These are phyloP conservation scores for Chaetomiaceae sp. DNA, from an alignment of 2,329 filamentous ascomycete species.

Conservation along the genomic window DNA sequence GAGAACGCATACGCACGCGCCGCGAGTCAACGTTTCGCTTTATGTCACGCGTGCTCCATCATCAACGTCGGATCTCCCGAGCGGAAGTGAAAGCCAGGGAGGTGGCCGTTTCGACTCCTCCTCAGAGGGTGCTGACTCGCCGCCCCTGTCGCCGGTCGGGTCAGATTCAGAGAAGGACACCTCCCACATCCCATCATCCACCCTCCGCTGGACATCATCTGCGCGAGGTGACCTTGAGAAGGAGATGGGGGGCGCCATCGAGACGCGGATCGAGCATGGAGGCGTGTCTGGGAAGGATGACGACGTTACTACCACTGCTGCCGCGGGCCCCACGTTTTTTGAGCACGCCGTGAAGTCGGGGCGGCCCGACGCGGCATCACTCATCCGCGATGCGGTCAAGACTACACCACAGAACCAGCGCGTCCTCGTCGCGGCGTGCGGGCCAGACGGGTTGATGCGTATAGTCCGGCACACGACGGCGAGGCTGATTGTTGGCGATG, in stretches of 20 bases:
- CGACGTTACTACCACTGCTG: background rate
- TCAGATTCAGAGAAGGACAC: constrained; percentile 16
- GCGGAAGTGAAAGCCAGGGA: background rate
- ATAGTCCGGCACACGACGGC: constrained; percentile 42
- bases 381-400: constrained; percentile 36
- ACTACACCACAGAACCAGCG: constrained; percentile 33
- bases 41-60: constrained; percentile 33
- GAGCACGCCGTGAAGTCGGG: constrained; percentile 33
- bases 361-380: constrained; percentile 37
- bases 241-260: constrained; percentile 15
- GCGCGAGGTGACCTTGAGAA: constrained; percentile 23
- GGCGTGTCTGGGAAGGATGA: constrained; percentile 1
- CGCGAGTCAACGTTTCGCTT: constrained; percentile 35
- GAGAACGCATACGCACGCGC: constrained; percentile 35
- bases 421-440: constrained; percentile 45
- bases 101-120: constrained; percentile 13
- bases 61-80: constrained; percentile 4
- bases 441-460: constrained; percentile 41
- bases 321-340: background rate
- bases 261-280: constrained; percentile 20
- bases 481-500: constrained; percentile 38
- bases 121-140: constrained; percentile 16
- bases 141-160: constrained; percentile 18
- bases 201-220: background rate
- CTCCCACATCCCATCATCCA: constrained; percentile 1